phyloP scores from a whole-genome alignment of 352 stramenopile genomes.

The Pythium apleroticum region DNA sequence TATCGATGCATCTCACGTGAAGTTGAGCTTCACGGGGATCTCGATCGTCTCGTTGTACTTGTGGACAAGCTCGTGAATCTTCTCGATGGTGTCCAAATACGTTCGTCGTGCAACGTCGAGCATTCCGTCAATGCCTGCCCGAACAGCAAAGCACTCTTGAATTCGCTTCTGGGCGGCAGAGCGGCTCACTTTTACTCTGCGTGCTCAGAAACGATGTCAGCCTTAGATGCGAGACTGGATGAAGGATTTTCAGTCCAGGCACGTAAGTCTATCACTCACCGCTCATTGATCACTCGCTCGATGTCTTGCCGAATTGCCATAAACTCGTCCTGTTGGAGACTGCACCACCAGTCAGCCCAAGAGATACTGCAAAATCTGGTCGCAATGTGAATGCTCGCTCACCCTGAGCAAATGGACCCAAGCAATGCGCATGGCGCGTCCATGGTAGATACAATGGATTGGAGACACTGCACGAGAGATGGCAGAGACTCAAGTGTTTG shows the following conservation, averaged over 20 bases:
- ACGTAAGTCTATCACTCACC: constrained; percentile 28
- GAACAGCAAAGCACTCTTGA: constrained; percentile 82
- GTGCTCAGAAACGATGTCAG: too few relatives aligned
- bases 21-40: constrained; percentile 69
- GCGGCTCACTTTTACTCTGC: constrained; percentile 60
- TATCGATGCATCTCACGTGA: constrained; percentile 51
- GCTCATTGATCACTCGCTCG: constrained; percentile 72
- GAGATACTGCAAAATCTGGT: too few relatives aligned
- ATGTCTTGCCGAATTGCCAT: constrained; percentile 39
- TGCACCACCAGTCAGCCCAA: constrained; percentile 1
- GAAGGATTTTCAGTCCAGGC: neutral
- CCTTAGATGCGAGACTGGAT: too few relatives aligned
- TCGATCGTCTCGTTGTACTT: constrained; percentile 70
- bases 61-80: constrained; percentile 76
- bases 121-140: constrained; percentile 82
- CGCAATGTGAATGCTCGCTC: neutral
- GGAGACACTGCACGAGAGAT: constrained; percentile 50
- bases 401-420: constrained; percentile 69
- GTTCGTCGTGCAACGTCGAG: constrained; percentile 79
- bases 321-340: constrained; percentile 14
- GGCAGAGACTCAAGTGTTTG: constrained; percentile 73
- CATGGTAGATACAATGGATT: constrained; percentile 18
- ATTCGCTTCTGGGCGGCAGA: constrained; percentile 80
- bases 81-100: constrained; percentile 83
- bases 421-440: constrained; percentile 46